A percentile compares a stretch with the other conserved stretches of the same genome.
These are phyloP conservation scores for Alternaria sp. DNA, from an alignment of 2,329 filamentous ascomycete genomes.

Conservation along the genomic window DNA sequence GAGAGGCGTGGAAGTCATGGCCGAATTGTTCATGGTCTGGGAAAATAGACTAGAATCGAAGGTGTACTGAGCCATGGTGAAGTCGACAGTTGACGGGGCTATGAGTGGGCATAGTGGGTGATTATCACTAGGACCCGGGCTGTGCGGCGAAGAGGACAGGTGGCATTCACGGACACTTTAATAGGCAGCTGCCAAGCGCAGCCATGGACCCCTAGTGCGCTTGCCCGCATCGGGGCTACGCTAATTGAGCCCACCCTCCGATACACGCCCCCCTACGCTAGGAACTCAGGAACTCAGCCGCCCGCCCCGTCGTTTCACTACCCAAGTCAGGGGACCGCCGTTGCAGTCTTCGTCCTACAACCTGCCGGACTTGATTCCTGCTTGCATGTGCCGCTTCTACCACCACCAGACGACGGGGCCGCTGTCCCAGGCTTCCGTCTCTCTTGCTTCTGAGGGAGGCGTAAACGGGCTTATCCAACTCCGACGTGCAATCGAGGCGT, in stretches of 20 bases:
- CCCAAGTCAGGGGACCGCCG: constrained; percentile 27
- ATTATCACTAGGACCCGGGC: constrained; percentile 33
- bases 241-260: constrained; percentile 13
- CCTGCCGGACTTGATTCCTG: constrained; percentile 18
- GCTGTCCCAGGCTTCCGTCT: background rate
- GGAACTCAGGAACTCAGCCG: constrained; percentile 27
- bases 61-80: constrained; percentile 39
- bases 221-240: constrained; percentile 17
- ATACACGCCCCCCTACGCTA: constrained; percentile 25
- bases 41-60: constrained; percentile 30
- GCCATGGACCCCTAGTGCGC: constrained; percentile 26
- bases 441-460: constrained; percentile 1
- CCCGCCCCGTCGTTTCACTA: constrained; percentile 38
- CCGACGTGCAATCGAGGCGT: constrained; percentile 18
- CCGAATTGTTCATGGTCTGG: constrained; percentile 35
- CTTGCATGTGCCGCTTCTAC: constrained; percentile 12
- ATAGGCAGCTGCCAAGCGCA: constrained; percentile 34
- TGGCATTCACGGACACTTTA: constrained; percentile 50
- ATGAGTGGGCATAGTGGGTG: constrained; percentile 42
- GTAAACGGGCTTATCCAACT: constrained; percentile 12
- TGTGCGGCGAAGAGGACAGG: constrained; percentile 37
- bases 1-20: constrained; percentile 32
- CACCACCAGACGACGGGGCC: background rate
- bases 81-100: constrained; percentile 36
- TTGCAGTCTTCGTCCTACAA: constrained; percentile 20